Evolutionary conservation across 176 grass and related monocot genomes (phyloP).

Genomic region (Saccharum spontaneum): DNA sequence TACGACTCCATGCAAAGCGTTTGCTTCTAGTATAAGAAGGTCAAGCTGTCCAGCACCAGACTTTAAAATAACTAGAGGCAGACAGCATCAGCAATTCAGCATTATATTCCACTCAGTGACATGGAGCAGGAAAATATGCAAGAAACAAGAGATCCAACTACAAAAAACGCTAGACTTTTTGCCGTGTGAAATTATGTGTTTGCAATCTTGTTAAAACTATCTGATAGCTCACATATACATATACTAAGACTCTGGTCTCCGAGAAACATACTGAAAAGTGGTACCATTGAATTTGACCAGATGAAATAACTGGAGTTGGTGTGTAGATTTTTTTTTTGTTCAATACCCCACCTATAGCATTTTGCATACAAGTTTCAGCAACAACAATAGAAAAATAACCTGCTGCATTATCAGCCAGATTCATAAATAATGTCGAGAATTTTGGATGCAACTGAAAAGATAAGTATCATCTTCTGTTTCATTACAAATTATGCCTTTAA

Average conservation of each 20-base stretch:
- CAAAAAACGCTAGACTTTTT: background rate
- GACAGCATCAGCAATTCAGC: constrained; percentile 12
- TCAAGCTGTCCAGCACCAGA: constrained; percentile 32
- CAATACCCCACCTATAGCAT: background rate
- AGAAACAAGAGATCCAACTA: background rate
- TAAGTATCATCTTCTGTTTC: background rate
- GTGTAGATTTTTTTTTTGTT: background rate
- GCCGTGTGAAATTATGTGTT: background rate
- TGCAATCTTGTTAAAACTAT: background rate
- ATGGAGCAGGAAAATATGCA: background rate
- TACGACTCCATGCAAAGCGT: constrained; percentile 24
- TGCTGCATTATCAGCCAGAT: background rate
- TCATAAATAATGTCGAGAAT: background rate
- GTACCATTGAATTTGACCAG: background rate
- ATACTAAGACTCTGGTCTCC: background rate
- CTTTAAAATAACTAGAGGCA: constrained; percentile 32
- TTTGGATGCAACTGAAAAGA: background rate
- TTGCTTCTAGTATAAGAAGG: constrained; percentile 36
- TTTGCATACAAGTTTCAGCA: background rate
- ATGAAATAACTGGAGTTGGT: background rate
- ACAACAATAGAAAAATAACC: background rate
- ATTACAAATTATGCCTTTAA: background rate
- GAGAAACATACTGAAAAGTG: background rate
- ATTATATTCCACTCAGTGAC: background rate
- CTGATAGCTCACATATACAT: background rate